Base-by-base conservation (phyloP, 495 filamentous ascomycete species). In the Xylaria scruposa region DNA sequence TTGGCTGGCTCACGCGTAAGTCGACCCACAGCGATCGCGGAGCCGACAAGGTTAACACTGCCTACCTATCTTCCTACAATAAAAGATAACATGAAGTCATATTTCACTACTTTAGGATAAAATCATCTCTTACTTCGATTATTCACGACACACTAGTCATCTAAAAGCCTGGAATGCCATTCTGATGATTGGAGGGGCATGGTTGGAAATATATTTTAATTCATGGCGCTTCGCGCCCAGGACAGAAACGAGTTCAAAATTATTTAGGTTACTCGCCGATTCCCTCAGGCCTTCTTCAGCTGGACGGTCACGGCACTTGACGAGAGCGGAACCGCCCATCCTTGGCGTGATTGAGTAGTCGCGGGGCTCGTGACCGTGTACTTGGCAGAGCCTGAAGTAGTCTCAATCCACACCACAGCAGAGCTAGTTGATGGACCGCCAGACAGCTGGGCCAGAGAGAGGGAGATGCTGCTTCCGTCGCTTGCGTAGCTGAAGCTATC, bases 331-430 rank as follows among this genome's bases (percentile, higher is more conserved):
- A 75, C 62, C 33, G 67, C 59, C 73, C 66, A 73, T 47, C 73
- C 73, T 53, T 64, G 56, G 10, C 73, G 64, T 36, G 73, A 47
- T 31, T 66, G 70, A 44, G 59, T 58, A 2, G 64, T 38, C 36
- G 54, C 21, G 15, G 66, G 70, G 17, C 63, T 72, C 15, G 70
- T 67, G 47, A 75, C 66, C 10, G 49, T 65, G 53, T 72, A 75
- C 19, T 67, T 67, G 36, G 59, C 65, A 26, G 53, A 70, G 0
- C 73, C 73, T 4, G 70, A 67, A 46, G 70, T 75, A 4, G 63
- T 68, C 60, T 75, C 73, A 49, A 75, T 51, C 73, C 73, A 75
- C 4, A 80, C 24, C 24, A 80, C 75, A 15, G 73, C 73, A 1
- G 77, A 77, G 8, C 51, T 62, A 0, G 79, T 72, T 21, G 54